These are phyloP conservation scores for Lecanicillium sp. DNA, from an alignment of 2,329 filamentous ascomycete species.

Conservation along the genomic window DNA sequence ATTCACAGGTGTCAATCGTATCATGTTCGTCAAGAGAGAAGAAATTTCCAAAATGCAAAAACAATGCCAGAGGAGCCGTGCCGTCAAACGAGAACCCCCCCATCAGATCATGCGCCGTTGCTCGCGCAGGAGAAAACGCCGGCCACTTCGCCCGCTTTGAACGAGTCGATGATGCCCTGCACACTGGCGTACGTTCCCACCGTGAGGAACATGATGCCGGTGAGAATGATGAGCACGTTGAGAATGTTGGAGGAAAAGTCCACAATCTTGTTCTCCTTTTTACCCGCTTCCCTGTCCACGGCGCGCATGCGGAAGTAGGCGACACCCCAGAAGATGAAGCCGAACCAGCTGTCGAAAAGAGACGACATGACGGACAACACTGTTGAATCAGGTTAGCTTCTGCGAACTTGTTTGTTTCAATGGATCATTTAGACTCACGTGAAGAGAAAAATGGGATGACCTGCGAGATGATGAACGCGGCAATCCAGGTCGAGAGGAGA, in stretches of 20 bases:
- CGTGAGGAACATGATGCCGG: slow-evolving; percentile 75
- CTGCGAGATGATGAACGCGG: slow-evolving; percentile 88
- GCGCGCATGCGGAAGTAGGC: slow-evolving; percentile 72
- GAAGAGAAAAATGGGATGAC: slow-evolving; percentile 92
- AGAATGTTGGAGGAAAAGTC: slow-evolving; percentile 52
- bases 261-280: slow-evolving; percentile 42
- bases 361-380: slow-evolving; percentile 73
- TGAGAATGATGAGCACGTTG: slow-evolving; percentile 66
- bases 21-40: background rate
- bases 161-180: slow-evolving; percentile 69
- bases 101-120: slow-evolving; percentile 56
- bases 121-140: slow-evolving; percentile 68
- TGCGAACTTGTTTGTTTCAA: background rate
- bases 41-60: background rate
- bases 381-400: slow-evolving; percentile 23
- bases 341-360: slow-evolving; percentile 87
- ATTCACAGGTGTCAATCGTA: background rate
- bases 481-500: slow-evolving; percentile 64
- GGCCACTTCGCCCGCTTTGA: slow-evolving; percentile 56
- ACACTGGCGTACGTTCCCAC: slow-evolving; percentile 77
- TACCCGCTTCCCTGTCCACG: slow-evolving; percentile 52
- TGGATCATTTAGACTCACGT: slow-evolving; percentile 34
- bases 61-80: background rate
- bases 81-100: slow-evolving; percentile 28
- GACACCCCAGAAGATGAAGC: slow-evolving; percentile 91